Evolutionary conservation across 176 grass and related monocot genomes (phyloP).

Genomic region (Rhynchospora breviuscula): DNA sequence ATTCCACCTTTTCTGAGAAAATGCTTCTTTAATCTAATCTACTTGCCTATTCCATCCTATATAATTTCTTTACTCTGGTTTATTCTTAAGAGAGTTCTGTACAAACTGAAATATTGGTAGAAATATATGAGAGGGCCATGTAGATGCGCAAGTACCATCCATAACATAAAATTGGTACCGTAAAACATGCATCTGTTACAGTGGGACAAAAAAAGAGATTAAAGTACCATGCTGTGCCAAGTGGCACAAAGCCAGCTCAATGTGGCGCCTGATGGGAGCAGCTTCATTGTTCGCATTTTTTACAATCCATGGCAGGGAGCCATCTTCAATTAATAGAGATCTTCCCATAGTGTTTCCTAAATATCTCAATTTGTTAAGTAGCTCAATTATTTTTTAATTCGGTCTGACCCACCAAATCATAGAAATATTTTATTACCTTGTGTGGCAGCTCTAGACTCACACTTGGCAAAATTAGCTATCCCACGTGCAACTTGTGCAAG

Average conservation of each 20-base stretch:
- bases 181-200: neutral
- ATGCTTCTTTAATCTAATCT: neutral
- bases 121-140: neutral
- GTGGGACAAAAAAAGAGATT: neutral
- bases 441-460: conserved; percentile 87
- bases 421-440: conserved; percentile 57
- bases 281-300: conserved; percentile 98
- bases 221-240: conserved; percentile 86
- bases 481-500: conserved; percentile 98
- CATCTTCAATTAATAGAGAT: conserved; percentile 91
- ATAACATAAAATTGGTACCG: neutral
- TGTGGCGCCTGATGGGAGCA: conserved; percentile 89
- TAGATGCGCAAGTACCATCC: neutral
- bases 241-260: conserved; percentile 93
- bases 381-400: conserved; percentile 18
- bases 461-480: conserved; percentile 99
- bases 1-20: neutral
- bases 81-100: neutral
- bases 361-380: neutral
- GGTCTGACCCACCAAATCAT: neutral
- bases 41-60: neutral
- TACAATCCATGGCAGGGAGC: conserved; percentile 89
- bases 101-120: conserved; percentile 1
- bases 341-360: conserved; percentile 75
- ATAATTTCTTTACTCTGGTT: neutral